Evolutionary conservation across 495 filamentous ascomycete genomes (phyloP).

Genomic region (Apiosordaria backusii): DNA sequence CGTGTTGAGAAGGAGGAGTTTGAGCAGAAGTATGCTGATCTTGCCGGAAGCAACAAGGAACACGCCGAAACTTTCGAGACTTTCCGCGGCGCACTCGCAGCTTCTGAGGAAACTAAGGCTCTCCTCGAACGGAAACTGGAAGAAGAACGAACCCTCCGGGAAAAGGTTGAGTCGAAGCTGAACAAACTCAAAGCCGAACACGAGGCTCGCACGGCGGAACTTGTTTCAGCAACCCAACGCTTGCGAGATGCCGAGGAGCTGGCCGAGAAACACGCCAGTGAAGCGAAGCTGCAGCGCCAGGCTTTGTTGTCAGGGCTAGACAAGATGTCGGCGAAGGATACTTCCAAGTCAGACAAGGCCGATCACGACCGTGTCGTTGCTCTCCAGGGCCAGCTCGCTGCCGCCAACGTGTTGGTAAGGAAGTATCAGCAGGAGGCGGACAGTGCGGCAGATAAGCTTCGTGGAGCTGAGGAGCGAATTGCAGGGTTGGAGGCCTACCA

Average conservation of each 20-base stretch:
- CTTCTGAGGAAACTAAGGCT: conserved; percentile 68
- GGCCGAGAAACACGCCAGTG: conserved; percentile 79
- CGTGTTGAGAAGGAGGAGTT: conserved; percentile 82
- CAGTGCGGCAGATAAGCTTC: conserved; percentile 77
- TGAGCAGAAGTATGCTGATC: conserved; percentile 63
- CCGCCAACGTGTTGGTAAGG: conserved; percentile 73
- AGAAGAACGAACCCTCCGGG: conserved; percentile 74
- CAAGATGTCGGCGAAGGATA: conserved; percentile 56
- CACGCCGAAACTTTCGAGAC: conserved; percentile 68
- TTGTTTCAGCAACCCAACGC: conserved; percentile 69
- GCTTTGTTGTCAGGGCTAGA: conserved; percentile 81
- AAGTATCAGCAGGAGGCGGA: conserved; percentile 92
- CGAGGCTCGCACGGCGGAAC: conserved; percentile 75
- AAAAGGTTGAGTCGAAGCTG: conserved; percentile 75
- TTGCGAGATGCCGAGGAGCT: conserved; percentile 86
- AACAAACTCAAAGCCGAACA: conserved; percentile 77
- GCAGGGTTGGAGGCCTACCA: conserved; percentile 95
- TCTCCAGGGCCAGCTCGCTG: conserved; percentile 73
- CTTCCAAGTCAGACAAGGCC: conserved; percentile 48
- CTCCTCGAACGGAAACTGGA: conserved; percentile 78
- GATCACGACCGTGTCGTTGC: conserved; percentile 72
- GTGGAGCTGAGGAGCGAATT: conserved; percentile 90
- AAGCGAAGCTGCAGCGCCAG: conserved; percentile 80
- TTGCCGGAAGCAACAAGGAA: conserved; percentile 61
- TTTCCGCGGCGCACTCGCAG: conserved; percentile 73